phyloP scores from a whole-genome alignment of 768 basidiomycete genomes.

The Hortiboletus campestris region DNA sequence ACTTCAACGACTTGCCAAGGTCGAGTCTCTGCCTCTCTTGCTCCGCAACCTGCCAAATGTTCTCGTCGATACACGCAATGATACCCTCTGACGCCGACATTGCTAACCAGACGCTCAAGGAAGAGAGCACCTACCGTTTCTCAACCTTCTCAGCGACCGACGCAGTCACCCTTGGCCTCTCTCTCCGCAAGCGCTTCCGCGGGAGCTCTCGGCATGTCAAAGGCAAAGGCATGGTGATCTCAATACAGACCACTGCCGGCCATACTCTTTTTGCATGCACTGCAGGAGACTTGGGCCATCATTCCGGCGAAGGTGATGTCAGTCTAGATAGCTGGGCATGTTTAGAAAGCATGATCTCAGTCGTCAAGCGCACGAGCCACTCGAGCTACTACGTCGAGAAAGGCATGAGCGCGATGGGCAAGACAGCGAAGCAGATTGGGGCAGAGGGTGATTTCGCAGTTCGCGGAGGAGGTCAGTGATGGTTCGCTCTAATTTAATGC shows the following conservation, averaged over 20 bases:
- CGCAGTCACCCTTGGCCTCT: slow-evolving; percentile 77
- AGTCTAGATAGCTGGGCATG: slow-evolving; percentile 79
- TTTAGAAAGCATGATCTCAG: slow-evolving; percentile 76
- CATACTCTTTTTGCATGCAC: slow-evolving; percentile 81
- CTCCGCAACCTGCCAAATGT: slow-evolving; percentile 42
- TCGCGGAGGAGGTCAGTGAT: slow-evolving; percentile 70
- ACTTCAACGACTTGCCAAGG: not conserved
- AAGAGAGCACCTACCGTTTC: slow-evolving; percentile 72
- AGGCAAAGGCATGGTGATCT: slow-evolving; percentile 79
- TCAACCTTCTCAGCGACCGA: slow-evolving; percentile 72
- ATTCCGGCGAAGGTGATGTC: slow-evolving; percentile 67
- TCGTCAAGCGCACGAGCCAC: slow-evolving; percentile 78
- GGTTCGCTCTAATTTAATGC: not conserved
- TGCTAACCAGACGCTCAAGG: slow-evolving; percentile 65
- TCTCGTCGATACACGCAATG: slow-evolving; percentile 60
- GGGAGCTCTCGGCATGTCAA: slow-evolving; percentile 65
- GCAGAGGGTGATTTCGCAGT: slow-evolving; percentile 62
- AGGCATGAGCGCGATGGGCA: slow-evolving; percentile 81
- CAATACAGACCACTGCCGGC: slow-evolving; percentile 75
- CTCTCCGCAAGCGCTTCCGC: slow-evolving; percentile 81
- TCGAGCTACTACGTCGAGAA: slow-evolving; percentile 86
- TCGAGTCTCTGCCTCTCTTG: slow-evolving; percentile 3
- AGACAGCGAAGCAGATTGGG: slow-evolving; percentile 70
- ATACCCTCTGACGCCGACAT: slow-evolving; percentile 69
- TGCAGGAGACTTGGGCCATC: slow-evolving; percentile 73